Evolutionary conservation across 2,329 filamentous ascomycete genomes (phyloP).

Genomic region (Didymella lethalis): DNA sequence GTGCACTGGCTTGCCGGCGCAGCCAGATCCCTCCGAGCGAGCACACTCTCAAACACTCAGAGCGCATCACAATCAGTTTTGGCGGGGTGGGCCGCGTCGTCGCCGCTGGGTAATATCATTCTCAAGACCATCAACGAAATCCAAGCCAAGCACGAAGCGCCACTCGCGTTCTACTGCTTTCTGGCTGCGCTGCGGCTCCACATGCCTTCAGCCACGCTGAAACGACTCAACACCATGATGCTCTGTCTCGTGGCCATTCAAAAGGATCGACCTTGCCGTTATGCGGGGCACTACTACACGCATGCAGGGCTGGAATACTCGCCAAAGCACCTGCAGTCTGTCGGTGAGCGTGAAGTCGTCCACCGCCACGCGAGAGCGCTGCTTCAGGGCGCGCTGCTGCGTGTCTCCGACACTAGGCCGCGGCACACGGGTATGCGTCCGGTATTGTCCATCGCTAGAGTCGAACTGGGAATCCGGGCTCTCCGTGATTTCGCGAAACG

Average conservation of each 20-base stretch:
- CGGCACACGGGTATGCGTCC: slow-evolving; percentile 20
- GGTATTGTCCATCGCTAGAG: slow-evolving; percentile 17
- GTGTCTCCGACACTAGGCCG: slow-evolving; percentile 21
- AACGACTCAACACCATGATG: slow-evolving; percentile 46
- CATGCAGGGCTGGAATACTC: slow-evolving; percentile 17
- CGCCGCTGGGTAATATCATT: slow-evolving; percentile 7
- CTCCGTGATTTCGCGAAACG: slow-evolving; percentile 24
- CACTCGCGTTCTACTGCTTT: slow-evolving; percentile 19
- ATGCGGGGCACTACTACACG: slow-evolving; percentile 18
- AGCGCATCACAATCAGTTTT: slow-evolving; percentile 18
- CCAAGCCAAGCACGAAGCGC: slow-evolving; percentile 17
- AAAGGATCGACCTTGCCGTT: slow-evolving; percentile 22
- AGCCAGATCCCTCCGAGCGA: slow-evolving; percentile 22
- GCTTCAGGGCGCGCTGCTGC: slow-evolving; percentile 20
- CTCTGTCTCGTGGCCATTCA: slow-evolving; percentile 19
- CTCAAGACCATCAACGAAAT: slow-evolving; percentile 7
- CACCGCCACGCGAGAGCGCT: slow-evolving; percentile 14
- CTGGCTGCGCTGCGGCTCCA: slow-evolving; percentile 24
- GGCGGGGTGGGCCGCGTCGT: slow-evolving; percentile 22
- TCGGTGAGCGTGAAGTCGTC: slow-evolving; percentile 21
- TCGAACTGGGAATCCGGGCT: slow-evolving; percentile 18
- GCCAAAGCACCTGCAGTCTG: slow-evolving; percentile 16
- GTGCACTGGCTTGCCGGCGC: slow-evolving; percentile 13
- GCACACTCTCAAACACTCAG: slow-evolving; percentile 15
- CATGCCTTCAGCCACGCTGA: slow-evolving; percentile 34